These are phyloP conservation scores for Diaporthe vaccinii DNA, from an alignment of 2,329 filamentous ascomycete genomes.

Conservation along the genomic window DNA sequence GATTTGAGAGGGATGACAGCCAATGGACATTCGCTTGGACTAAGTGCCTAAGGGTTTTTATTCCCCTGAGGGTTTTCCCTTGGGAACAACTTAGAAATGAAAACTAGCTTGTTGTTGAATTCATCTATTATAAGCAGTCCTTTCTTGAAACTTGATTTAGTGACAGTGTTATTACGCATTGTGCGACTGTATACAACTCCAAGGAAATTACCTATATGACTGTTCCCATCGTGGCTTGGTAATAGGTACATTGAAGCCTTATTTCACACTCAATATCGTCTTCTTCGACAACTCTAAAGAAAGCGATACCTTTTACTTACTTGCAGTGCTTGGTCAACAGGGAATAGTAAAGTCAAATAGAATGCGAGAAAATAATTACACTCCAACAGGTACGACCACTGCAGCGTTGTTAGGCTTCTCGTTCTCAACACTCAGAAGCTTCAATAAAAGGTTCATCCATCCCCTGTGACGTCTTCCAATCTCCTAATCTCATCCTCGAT, in stretches of 20 bases:
- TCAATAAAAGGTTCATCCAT: conserved; percentile 10
- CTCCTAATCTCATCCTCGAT: conserved; percentile 5
- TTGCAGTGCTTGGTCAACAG: not conserved
- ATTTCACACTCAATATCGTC: not conserved
- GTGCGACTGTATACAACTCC: too few relatives aligned
- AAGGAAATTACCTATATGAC: not conserved
- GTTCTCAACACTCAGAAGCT: conserved; percentile 1
- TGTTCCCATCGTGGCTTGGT: not conserved
- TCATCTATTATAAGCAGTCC: too few relatives aligned
- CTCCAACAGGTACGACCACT: not conserved
- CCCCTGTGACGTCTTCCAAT: not conserved
- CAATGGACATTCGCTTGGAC: conserved; percentile 1
- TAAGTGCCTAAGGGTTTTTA: conserved; percentile 18
- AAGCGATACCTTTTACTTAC: not conserved
- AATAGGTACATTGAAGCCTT: not conserved
- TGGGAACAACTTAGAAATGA: conserved; percentile 5
- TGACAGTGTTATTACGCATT: too few relatives aligned
- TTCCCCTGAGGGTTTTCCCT: conserved; percentile 23
- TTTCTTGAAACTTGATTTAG: too few relatives aligned
- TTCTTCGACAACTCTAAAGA: not conserved
- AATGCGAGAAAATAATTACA: not conserved
- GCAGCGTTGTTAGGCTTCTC: not conserved
- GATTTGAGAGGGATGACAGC: conserved; percentile 5
- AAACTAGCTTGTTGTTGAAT: not conserved
- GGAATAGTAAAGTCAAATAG: not conserved